Evolutionary conservation across 1,284 basidiomycete genomes (phyloP), one percentile per base, ranked within the genome.

Genomic region (Trichosporon coremiiforme): DNA sequence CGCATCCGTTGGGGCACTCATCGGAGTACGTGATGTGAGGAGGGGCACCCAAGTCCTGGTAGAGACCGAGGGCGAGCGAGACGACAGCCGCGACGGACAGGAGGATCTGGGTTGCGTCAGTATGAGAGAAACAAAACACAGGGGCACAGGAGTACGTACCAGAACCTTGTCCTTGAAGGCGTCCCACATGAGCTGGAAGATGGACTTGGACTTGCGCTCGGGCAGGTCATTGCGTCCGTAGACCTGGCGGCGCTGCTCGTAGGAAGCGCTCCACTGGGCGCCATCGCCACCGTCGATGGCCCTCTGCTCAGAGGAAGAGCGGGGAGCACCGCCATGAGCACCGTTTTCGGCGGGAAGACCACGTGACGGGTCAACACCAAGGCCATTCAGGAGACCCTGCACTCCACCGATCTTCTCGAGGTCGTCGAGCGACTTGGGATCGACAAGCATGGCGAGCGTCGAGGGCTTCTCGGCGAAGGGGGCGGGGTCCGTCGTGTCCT

Each of bases 131-230:
- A 53, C 47, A 3, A 17, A 64, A 53, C 57, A 66, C 70, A 75
- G 71, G 72, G 73, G 63, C 12, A 47, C 65, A 63, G 38, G 20
- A 67, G 13, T 41, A 92, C 91, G 76, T 73, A 86, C 86, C 79
- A 98, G 85, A 75, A 98, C 93, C 85, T 95, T 98, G 85, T 98
- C 96, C 84, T 96, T 93, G 79, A 98, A 86, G 1, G 96, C 95
- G 41, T 92, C 84, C 92, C 92, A 97, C 93, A 98, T 98, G 53
- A 99, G 87, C 74, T 87, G 85, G 60, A 94, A 85, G 20, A 99
- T 85, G 33, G 88, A 88, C 85, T 97, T 98, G 74, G 88, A 89
- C 69, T 88, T 86, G 53, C 93, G 89, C 5, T 85, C 84, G 0
- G 96, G 96, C 0, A 98, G 86, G 33, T 90, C 80, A 79, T 99